Evolutionary conservation across 805 yeast genomes (phyloP), one percentile per base, ranked within the genome.

Genomic region (Candida orba): DNA sequence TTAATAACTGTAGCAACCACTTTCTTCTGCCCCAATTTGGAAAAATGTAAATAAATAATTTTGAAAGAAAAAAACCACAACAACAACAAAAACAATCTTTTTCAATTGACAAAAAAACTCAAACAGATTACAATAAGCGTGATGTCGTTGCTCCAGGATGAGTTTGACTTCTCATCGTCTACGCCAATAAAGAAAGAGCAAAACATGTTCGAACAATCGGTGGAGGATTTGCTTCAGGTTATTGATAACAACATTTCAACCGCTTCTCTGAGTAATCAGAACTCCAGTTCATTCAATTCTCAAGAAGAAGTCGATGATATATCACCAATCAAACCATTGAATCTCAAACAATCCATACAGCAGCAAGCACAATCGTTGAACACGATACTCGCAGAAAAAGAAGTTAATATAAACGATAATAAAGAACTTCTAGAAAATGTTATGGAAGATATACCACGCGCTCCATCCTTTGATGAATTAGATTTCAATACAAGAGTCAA

Each of bases 161-260:
- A 36, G 17, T 27, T 30, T 12, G 42, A 39, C 12, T 20, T 43
- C 8, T 49, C 50, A 17, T 50, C 52, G 7, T 56, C 60, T 8
- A 54, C 58, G 1, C 57, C 58, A 1, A 42, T 54, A 15, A 53
- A 52, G 39, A 45, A 39, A 15, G 47, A 44, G 10, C 35, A 37
- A 22, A 41, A 38, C 20, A 46, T 45, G 13, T 32, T 32, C 14
- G 43, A 42, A 46, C 63, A 62, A 38, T 67, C 72, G 1, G 72
- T 67, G 10, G 72, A 67, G 40, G 69, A 67, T 37, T 54, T 69
- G 12, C 45, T 69, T 17, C 59, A 60, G 13, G 57, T 56, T 6
- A 56, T 57, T 18, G 55, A 56, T 36, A 52, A 49, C 37, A 57
- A 57, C 42, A 52, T 57, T 8, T 56, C 60, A 20, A 42, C 52